Conservation (phyloP, 371 early-diverging fungal species). For the Dinochytrium kinnereticum region DNA sequence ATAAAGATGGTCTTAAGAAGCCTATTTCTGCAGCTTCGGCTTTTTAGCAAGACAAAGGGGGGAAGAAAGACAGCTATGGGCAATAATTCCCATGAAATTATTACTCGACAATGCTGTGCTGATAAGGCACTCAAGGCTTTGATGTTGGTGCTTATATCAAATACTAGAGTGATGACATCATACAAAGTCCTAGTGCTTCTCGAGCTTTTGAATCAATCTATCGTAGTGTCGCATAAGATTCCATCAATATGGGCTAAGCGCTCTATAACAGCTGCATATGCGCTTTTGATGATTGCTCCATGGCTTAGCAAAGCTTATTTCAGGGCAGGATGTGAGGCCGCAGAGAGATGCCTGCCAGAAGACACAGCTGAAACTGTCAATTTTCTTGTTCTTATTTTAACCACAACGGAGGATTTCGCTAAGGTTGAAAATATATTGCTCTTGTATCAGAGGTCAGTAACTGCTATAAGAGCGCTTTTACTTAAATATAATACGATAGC, state of each 20-base stretch:
- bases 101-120: neutral
- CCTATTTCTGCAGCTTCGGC: neutral
- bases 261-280: neutral
- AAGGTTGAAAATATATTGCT: no score
- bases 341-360: no score
- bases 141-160: neutral
- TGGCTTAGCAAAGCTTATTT: no score
- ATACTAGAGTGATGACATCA: neutral
- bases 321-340: no score
- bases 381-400: no score
- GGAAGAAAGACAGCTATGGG: neutral
- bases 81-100: neutral
- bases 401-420: no score
- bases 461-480: no score
- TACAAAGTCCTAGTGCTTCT: neutral
- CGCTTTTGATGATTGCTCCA: no score
- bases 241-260: neutral
- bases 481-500: no score
- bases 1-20: neutral
- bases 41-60: neutral
- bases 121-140: neutral
- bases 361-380: no score
- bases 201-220: neutral
- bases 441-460: no score
- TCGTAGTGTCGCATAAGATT: neutral